Evolutionary conservation across 2,329 filamentous ascomycete genomes (phyloP).

Genomic region (Pseudogymnoascus sp.): DNA sequence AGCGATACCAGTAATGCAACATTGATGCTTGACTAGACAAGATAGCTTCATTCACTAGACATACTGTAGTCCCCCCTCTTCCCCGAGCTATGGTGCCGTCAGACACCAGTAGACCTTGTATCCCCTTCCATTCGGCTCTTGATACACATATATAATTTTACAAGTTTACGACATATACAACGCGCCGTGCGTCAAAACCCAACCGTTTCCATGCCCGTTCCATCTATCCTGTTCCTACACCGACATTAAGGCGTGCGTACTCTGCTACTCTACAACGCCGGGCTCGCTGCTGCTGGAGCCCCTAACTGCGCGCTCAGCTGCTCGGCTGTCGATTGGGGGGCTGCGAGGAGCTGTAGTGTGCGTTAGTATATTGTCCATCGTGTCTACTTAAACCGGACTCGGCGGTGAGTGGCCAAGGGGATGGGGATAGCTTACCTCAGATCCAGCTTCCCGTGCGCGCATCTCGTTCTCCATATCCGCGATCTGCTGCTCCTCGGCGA

Average conservation of each 20-base stretch:
- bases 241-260: not conserved
- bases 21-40: not conserved
- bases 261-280: not conserved
- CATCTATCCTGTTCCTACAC: slow-evolving; percentile 3
- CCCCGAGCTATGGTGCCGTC: not conserved
- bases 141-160: slow-evolving; percentile 7
- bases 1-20: not conserved
- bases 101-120: not conserved
- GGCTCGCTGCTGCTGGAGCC: not conserved
- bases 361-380: not conserved
- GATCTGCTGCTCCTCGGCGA: slow-evolving; percentile 92
- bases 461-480: slow-evolving; percentile 97
- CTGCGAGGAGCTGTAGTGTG: not conserved
- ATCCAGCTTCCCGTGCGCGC: slow-evolving; percentile 86
- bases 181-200: not conserved
- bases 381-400: not conserved
- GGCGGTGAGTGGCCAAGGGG: not conserved
- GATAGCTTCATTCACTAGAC: not conserved
- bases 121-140: not conserved
- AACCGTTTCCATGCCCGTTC: slow-evolving; percentile 1
- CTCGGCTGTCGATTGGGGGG: not conserved
- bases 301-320: slow-evolving; percentile 4
- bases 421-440: slow-evolving; percentile 48
- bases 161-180: not conserved
- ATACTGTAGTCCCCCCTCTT: not conserved